Conservation (phyloP, 139 green algal species). For the Nannochloris sp. region DNA sequence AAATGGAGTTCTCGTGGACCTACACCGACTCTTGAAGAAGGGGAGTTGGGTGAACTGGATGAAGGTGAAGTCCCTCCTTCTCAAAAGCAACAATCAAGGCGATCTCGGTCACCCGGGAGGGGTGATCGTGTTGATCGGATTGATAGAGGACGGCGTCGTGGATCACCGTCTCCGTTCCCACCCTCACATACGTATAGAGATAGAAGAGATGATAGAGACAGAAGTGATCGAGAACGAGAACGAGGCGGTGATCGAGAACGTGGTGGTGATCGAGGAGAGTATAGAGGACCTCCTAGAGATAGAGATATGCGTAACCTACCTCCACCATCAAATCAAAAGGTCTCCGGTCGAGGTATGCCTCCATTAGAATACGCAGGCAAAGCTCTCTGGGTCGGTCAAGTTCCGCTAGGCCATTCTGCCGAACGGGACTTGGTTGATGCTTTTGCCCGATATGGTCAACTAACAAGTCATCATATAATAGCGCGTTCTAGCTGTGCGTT, state of each 20-base stretch:
- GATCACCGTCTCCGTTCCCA: no score
- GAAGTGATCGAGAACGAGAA: not conserved
- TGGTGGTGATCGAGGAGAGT: not conserved
- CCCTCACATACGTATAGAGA: not conserved
- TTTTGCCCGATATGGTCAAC: conserved; percentile 14
- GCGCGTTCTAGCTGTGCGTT: conserved; percentile 36
- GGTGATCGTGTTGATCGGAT: no score
- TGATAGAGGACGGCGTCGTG: no score
- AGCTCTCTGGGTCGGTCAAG: conserved; percentile 43
- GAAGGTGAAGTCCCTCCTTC: no score
- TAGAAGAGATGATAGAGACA: not conserved
- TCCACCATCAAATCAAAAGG: no score
- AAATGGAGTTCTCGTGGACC: no score
- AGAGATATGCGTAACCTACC: no score
- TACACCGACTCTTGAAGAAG: no score
- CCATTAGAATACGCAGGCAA: conserved; percentile 7
- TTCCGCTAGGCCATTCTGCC: not conserved
- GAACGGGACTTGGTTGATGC: conserved; percentile 26
- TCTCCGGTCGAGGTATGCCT: conserved; percentile 2
- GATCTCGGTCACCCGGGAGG: no score
- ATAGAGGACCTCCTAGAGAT: no score
- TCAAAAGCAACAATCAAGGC: no score
- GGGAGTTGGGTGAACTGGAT: no score
- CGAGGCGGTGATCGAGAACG: not conserved
- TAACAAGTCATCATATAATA: conserved; percentile 25